Conservation (phyloP, 805 yeast species). For the Zygotorulaspora florentina region DNA sequence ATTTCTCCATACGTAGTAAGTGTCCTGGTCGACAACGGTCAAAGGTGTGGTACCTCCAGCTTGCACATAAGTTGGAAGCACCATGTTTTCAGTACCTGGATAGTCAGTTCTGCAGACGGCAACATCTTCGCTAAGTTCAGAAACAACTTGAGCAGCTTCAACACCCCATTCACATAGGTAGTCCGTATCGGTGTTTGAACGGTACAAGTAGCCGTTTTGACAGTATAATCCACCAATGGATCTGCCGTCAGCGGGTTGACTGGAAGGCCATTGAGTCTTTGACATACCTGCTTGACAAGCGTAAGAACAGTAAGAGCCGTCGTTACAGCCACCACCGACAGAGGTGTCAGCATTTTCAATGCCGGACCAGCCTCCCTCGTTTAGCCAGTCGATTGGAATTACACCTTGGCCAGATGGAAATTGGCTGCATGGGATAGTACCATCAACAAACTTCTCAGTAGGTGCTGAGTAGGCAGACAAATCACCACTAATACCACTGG, state of each 20-base stretch:
- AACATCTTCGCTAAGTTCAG: slow-evolving; percentile 48
- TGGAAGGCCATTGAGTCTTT: slow-evolving; percentile 72
- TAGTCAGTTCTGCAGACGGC: slow-evolving; percentile 75
- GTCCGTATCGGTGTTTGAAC: slow-evolving; percentile 47
- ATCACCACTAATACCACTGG: slow-evolving; percentile 48
- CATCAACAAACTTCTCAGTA: slow-evolving; percentile 56
- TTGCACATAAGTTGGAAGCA: slow-evolving; percentile 59
- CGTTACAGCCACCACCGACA: slow-evolving; percentile 54
- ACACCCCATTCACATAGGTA: slow-evolving; percentile 65
- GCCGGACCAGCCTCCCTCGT: slow-evolving; percentile 45
- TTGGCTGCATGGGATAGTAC: slow-evolving; percentile 56
- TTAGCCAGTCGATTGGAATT: slow-evolving; percentile 52
- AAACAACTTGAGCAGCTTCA: slow-evolving; percentile 50
- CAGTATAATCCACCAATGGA: slow-evolving; percentile 71
- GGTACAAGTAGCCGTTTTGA: slow-evolving; percentile 59
- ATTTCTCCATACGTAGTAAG: slow-evolving; percentile 62
- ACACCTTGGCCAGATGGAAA: slow-evolving; percentile 70
- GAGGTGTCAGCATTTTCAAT: slow-evolving; percentile 65
- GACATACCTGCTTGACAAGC: slow-evolving; percentile 80
- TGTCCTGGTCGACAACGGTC: slow-evolving; percentile 56
- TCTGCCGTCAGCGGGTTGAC: slow-evolving; percentile 63
- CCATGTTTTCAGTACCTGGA: slow-evolving; percentile 82
- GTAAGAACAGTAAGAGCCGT: slow-evolving; percentile 70
- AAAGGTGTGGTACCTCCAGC: slow-evolving; percentile 45
- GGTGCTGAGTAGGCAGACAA: slow-evolving; percentile 48